phyloP scores from a whole-genome alignment of 139 green algal species.

The Chlorella vulgaris region DNA sequence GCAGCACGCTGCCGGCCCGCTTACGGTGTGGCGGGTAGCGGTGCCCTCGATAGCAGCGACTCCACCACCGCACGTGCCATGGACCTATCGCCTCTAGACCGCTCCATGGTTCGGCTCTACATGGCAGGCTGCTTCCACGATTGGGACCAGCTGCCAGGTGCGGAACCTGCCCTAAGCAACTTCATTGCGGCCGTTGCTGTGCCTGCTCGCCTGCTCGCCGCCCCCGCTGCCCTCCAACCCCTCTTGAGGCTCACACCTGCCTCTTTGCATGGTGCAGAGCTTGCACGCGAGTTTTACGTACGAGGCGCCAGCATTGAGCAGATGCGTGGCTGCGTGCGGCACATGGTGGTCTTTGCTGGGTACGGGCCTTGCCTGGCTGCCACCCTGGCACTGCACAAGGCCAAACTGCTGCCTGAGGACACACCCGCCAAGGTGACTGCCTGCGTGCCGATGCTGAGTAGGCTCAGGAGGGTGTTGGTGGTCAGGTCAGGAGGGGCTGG shows the following conservation, averaged over 20 bases:
- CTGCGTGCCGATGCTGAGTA: background rate
- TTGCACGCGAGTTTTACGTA: slow-evolving; percentile 33
- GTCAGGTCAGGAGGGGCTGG: too few species aligned
- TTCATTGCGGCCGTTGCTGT: too few species aligned
- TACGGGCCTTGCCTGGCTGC: slow-evolving; percentile 63
- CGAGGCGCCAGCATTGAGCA: slow-evolving; percentile 43
- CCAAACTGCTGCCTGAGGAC: slow-evolving; percentile 48
- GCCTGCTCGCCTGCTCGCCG: background rate
- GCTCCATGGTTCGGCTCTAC: slow-evolving; percentile 38
- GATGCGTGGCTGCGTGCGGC: slow-evolving; percentile 51
- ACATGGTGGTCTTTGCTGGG: slow-evolving; percentile 62
- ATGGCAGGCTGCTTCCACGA: slow-evolving; percentile 47
- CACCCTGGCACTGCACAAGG: slow-evolving; percentile 55
- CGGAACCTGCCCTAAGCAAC: too few species aligned
- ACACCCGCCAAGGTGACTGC: slow-evolving; percentile 53
- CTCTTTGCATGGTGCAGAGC: slow-evolving; percentile 25
- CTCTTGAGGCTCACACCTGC: background rate
- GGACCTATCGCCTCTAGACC: slow-evolving; percentile 29
- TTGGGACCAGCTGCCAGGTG: slow-evolving; percentile 48
- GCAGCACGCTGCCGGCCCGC: too few species aligned
- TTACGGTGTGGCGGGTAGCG: too few species aligned
- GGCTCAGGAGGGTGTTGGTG: background rate
- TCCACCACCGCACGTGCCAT: too few species aligned
- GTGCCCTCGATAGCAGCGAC: too few species aligned
- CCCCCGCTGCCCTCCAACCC: too few species aligned